Conservation (phyloP, 2,329 filamentous ascomycete species). For the Helminthosporium solani region DNA sequence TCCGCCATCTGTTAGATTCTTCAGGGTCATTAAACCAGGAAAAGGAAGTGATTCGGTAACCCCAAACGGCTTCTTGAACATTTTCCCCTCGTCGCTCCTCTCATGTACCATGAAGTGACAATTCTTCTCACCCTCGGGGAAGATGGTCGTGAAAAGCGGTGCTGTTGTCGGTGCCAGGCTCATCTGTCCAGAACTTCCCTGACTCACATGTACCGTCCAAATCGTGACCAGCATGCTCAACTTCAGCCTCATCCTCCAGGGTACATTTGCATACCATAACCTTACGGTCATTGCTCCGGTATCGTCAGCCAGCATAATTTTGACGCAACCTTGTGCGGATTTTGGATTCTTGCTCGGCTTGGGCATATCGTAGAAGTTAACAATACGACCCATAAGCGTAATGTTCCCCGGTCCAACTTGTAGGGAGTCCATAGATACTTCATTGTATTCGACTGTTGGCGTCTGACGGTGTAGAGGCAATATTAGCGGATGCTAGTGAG, state of each 20-base stretch:
- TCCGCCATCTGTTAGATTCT: conserved; percentile 56
- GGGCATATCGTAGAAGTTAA: conserved; percentile 54
- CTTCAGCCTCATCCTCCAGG: conserved; percentile 43
- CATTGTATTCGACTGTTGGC: conserved; percentile 51
- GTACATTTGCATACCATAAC: conserved; percentile 51
- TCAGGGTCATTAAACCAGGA: conserved; percentile 57
- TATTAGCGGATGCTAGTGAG: not conserved
- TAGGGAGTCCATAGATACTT: conserved; percentile 50
- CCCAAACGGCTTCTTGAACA: conserved; percentile 52
- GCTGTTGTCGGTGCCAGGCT: conserved; percentile 47
- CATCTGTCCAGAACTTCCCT: conserved; percentile 47
- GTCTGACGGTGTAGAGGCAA: conserved; percentile 9
- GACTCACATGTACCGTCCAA: conserved; percentile 56
- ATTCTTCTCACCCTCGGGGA: conserved; percentile 56
- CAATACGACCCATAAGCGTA: conserved; percentile 56
- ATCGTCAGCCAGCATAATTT: conserved; percentile 58
- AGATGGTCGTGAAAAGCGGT: conserved; percentile 56
- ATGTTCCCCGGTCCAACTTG: conserved; percentile 53
- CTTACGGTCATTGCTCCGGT: conserved; percentile 57
- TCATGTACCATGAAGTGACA: conserved; percentile 57
- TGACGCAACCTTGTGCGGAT: conserved; percentile 54
- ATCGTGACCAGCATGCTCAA: conserved; percentile 58
- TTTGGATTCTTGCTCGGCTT: conserved; percentile 47
- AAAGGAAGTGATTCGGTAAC: conserved; percentile 42
- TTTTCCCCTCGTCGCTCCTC: conserved; percentile 46